Conservation (phyloP, 306 rosid species). For the Lotus japonicus region DNA sequence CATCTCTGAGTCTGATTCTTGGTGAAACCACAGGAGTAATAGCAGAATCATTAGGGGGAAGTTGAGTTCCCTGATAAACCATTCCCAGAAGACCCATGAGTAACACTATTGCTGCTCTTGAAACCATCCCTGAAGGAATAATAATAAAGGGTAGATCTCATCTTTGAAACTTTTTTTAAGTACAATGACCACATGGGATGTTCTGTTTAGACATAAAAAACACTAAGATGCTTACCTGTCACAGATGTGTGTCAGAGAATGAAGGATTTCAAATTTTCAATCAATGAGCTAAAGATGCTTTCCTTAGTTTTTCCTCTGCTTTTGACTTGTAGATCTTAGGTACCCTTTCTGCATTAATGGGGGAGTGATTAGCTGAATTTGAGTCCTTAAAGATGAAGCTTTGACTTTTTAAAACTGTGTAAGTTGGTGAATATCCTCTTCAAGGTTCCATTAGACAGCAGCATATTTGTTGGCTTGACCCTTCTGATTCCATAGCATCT, state of each 20-base stretch:
- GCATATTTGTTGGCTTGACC: neutral
- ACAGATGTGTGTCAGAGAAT: neutral
- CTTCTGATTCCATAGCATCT: neutral
- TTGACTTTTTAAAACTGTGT: neutral
- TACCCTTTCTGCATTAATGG: no score
- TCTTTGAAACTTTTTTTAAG: neutral
- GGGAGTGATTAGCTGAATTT: neutral
- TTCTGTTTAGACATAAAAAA: no score
- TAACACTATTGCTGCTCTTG: conserved; percentile 45
- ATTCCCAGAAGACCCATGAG: conserved; percentile 67
- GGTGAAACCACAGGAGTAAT: conserved; percentile 21
- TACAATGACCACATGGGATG: neutral
- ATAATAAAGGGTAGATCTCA: conserved; percentile 25
- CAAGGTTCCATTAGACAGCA: conserved; percentile 5
- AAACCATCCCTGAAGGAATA: conserved; percentile 36
- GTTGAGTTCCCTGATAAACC: conserved; percentile 55
- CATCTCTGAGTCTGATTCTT: conserved; percentile 55
- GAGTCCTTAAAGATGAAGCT: neutral
- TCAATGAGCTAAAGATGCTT: neutral
- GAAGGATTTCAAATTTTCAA: neutral
- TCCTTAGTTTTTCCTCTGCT: neutral
- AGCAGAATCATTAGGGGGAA: conserved; percentile 36
- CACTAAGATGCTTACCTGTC: conserved; percentile 22
- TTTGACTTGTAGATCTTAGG: conserved; percentile 26
- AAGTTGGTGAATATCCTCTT: neutral